Conservation (phyloP, 805 yeast genomes). For the Yamadazyma paraphyllophila region DNA sequence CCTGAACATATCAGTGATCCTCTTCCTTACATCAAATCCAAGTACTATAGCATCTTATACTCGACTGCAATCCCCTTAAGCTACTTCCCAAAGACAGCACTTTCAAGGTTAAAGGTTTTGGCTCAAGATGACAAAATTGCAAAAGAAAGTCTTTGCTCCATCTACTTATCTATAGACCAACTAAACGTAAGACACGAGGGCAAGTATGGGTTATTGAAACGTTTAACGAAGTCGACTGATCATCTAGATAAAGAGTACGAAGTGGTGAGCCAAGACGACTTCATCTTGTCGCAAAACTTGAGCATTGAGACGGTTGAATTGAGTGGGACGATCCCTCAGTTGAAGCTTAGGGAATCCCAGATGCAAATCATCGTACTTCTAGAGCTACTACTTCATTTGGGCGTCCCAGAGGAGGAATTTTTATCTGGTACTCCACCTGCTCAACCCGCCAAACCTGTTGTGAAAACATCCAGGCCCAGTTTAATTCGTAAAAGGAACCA, state of each 20-base stretch:
- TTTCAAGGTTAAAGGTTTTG: slow-evolving; percentile 45
- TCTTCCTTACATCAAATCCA: slow-evolving; percentile 25
- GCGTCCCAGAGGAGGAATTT: slow-evolving; percentile 35
- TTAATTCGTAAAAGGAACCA: slow-evolving; percentile 20
- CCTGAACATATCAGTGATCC: slow-evolving; percentile 25
- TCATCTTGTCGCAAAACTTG: slow-evolving; percentile 10
- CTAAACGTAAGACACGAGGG: slow-evolving; percentile 46
- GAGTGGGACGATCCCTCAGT: slow-evolving; percentile 27
- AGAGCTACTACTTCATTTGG: slow-evolving; percentile 40
- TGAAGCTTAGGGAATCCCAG: slow-evolving; percentile 57
- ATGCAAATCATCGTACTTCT: slow-evolving; percentile 49
- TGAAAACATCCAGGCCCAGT: slow-evolving; percentile 24
- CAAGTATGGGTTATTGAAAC: slow-evolving; percentile 22
- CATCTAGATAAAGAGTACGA: slow-evolving; percentile 17
- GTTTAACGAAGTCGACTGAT: slow-evolving; percentile 5
- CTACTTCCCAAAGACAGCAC: slow-evolving; percentile 48
- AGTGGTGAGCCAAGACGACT: slow-evolving; percentile 19
- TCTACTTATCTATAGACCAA: slow-evolving; percentile 29
- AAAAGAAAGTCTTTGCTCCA: slow-evolving; percentile 21
- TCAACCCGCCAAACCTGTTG: neutral
- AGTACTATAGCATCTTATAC: slow-evolving; percentile 38
- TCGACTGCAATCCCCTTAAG: slow-evolving; percentile 40
- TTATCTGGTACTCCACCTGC: slow-evolving; percentile 19
- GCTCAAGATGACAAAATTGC: slow-evolving; percentile 27
- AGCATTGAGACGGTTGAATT: neutral